Evolutionary conservation across 164 flowering plant species (phyloP).

Genomic region (Dillenia suffruticosa): DNA sequence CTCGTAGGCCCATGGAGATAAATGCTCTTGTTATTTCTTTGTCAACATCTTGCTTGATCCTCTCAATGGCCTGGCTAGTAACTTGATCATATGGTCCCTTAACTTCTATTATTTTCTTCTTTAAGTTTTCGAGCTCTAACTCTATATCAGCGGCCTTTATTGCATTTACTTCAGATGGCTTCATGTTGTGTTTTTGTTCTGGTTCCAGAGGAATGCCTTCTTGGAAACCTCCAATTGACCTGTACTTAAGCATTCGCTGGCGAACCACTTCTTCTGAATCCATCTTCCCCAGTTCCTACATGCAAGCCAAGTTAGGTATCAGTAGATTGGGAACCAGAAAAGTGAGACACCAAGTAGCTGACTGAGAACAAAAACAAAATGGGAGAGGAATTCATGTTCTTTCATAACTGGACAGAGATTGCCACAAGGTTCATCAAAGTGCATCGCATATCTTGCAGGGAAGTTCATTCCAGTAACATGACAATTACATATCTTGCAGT

Average conservation of each 20-base stretch:
- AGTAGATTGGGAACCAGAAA: too few relatives aligned
- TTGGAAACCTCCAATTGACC: constrained; percentile 20
- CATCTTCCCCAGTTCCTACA: constrained; percentile 12
- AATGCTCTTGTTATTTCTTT: constrained; percentile 29
- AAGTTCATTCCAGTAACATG: too few relatives aligned
- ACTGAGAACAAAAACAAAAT: too few relatives aligned
- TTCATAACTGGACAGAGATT: too few relatives aligned
- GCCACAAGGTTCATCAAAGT: too few relatives aligned
- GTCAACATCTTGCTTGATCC: constrained; percentile 28
- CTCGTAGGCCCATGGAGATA: constrained; percentile 33
- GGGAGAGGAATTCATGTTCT: too few relatives aligned
- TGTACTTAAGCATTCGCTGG: constrained; percentile 19
- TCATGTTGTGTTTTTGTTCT: constrained; percentile 19
- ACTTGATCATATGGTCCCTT: constrained; percentile 15
- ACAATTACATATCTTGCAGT: too few relatives aligned
- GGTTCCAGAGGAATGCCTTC: constrained; percentile 20
- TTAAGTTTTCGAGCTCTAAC: constrained; percentile 20
- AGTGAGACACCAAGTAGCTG: too few relatives aligned
- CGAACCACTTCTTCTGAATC: constrained; percentile 13
- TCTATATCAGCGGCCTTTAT: constrained; percentile 15
- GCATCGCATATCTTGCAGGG: too few relatives aligned
- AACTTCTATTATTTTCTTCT: constrained; percentile 21
- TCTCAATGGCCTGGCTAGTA: constrained; percentile 20
- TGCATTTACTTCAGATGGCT: constrained; percentile 12
- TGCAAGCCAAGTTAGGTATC: neutral